Evolutionary conservation across 768 basidiomycete genomes (phyloP), one percentile per base, ranked within the genome.

Genomic region (Mycena floridula): DNA sequence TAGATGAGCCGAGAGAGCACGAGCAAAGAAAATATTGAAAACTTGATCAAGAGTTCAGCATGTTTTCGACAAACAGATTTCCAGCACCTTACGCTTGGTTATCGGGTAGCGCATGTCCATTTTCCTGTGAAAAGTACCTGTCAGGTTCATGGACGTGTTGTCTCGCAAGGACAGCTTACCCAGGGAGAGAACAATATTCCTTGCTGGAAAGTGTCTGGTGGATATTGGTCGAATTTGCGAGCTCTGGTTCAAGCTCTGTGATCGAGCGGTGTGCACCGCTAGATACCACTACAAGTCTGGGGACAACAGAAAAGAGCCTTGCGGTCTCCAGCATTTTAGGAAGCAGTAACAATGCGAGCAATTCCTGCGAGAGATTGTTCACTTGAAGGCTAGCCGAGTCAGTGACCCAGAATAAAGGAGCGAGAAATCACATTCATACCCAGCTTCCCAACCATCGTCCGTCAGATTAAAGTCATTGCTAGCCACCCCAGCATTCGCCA

Each of bases 381-480:
- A 65, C 58, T 43, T 69, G 67, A 9, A 72, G 44, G 1, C 65
- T 67, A n/a, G n/a, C n/a, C 0, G 36, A 5, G 25, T 3, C 7
- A 38, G 35, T 15, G 15, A n/a, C 5, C 13, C 25, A 24, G 39
- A 25, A 27, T 15, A 9, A 26, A 15, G 25, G 8, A 21, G 15
- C 25, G 35, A n/a, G 15, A 1, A 18, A 4, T 25, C n/a, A n/a
- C n/a, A n/a, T n/a, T 26, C 12, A 54, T 40, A 76, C 77, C 49
- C 56, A 9, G 55, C 40, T 46, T 79, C 76, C 72, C 70, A 79
- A 6, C 71, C 76, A 53, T 77, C 69, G 0, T 42, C 26, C 0
- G 69, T 70, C 7, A 50, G 37, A 5, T 54, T 27, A 25, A 62
- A 65, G 7, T n/a, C 40, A 2, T 0, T 1, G 0, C 16, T 2